phyloP scores from a whole-genome alignment of 352 stramenopile species.

The Globisporangium rhizosaccharum region DNA sequence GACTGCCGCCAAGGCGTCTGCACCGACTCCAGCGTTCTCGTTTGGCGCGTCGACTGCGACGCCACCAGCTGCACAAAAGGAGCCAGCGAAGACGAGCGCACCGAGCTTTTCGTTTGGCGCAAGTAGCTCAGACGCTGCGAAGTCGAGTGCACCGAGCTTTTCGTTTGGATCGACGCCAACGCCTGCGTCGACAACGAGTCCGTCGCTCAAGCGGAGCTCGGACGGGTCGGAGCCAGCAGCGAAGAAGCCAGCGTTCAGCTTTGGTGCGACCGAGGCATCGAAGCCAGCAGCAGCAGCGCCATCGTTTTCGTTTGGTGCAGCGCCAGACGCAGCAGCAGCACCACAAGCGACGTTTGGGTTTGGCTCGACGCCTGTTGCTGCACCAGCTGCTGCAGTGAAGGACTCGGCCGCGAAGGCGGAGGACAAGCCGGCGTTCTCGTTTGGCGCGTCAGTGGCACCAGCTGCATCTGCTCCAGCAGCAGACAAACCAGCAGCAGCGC shows the following conservation, averaged over 20 bases:
- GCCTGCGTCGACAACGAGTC: not conserved
- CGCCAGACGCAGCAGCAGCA: slow-evolving; percentile 9
- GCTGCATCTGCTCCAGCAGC: slow-evolving; percentile 2
- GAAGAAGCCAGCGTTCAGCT: slow-evolving; percentile 17
- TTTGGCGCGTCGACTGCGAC: slow-evolving; percentile 8
- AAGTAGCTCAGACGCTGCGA: not conserved
- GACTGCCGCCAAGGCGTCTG: not conserved
- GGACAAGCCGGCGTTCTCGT: slow-evolving; percentile 31
- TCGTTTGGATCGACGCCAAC: slow-evolving; percentile 10
- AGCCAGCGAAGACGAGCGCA: slow-evolving; percentile 1
- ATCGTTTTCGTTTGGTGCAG: slow-evolving; percentile 24
- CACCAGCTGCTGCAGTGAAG: not conserved
- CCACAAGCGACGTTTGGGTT: slow-evolving; percentile 22
- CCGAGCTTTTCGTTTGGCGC: slow-evolving; percentile 11
- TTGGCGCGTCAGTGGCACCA: slow-evolving; percentile 19
- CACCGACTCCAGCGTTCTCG: slow-evolving; percentile 12
- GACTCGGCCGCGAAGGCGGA: slow-evolving; percentile 4
- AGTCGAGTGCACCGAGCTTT: slow-evolving; percentile 1
- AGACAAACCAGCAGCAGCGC: slow-evolving; percentile 12
- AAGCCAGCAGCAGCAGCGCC: slow-evolving; percentile 15
- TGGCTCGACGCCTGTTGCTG: slow-evolving; percentile 2
- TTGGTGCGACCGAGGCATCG: slow-evolving; percentile 11
- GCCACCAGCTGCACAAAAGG: not conserved
- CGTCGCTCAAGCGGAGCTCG: not conserved
- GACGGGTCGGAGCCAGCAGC: slow-evolving; percentile 5